Conservation (phyloP, 1,284 basidiomycete genomes). For the Moesziomyces globuligerus region DNA sequence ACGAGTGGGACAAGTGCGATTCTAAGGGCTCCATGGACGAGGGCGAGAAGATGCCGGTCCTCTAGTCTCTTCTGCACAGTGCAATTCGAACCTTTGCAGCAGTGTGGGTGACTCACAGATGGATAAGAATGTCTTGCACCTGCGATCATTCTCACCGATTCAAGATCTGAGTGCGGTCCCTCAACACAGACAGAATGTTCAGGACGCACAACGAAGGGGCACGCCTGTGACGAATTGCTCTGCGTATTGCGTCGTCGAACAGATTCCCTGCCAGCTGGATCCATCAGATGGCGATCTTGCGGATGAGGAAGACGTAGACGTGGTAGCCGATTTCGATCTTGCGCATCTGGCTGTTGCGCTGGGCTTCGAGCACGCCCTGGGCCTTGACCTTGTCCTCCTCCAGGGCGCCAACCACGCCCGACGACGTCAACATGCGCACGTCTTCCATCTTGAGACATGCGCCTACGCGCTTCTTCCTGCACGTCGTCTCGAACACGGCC, state of each 20-base stretch:
- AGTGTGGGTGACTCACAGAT: too few relatives aligned
- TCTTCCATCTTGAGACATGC: slow-evolving; percentile 24
- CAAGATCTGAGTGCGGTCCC: too few relatives aligned
- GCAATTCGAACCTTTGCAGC: too few relatives aligned
- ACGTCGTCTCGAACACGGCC: slow-evolving; percentile 31
- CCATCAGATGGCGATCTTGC: slow-evolving; percentile 39
- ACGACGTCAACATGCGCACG: slow-evolving; percentile 17
- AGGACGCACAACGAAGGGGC: too few relatives aligned
- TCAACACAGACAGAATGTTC: too few relatives aligned
- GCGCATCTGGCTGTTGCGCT: slow-evolving; percentile 30
- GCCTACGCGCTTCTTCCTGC: slow-evolving; percentile 34
- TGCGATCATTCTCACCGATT: too few relatives aligned
- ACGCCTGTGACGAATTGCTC: too few relatives aligned
- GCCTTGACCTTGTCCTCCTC: slow-evolving; percentile 35
- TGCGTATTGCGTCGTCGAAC: too few relatives aligned
- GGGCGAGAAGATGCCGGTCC: background rate
- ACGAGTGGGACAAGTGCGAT: slow-evolving; percentile 46
- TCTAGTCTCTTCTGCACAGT: background rate
- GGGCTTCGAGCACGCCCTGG: slow-evolving; percentile 31
- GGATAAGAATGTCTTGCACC: too few relatives aligned
- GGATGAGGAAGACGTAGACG: slow-evolving; percentile 43
- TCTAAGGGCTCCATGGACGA: background rate
- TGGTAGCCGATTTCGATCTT: slow-evolving; percentile 54
- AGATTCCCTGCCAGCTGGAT: too few relatives aligned
- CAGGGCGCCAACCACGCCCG: background rate